These are phyloP conservation scores for Dioszegia aurantiaca DNA, from an alignment of 768 basidiomycete species.

Conservation along the genomic window DNA sequence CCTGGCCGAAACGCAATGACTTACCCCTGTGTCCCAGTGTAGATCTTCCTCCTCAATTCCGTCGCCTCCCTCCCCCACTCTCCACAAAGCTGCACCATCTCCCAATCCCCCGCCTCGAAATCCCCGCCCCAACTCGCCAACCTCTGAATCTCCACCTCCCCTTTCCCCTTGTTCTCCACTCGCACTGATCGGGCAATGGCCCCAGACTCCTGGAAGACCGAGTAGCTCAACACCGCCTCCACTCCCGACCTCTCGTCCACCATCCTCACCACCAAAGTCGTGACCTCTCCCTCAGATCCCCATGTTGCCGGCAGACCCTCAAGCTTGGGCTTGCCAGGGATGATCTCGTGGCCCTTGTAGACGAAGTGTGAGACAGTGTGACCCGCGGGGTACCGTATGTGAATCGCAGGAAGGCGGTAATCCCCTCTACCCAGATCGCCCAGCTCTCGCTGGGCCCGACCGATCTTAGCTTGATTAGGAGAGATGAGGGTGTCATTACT, in stretches of 20 bases:
- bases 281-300: constrained; percentile 14
- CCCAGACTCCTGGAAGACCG: constrained; percentile 22
- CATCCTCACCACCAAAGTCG: constrained; percentile 24
- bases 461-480: constrained; percentile 9
- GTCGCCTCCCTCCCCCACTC: constrained; percentile 33
- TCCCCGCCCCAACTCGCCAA: constrained; percentile 27
- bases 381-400: constrained; percentile 17
- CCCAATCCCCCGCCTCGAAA: constrained; percentile 21
- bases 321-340: constrained; percentile 20
- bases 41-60: constrained; percentile 16
- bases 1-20: neutral
- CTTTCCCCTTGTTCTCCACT: constrained; percentile 22
- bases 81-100: constrained; percentile 32
- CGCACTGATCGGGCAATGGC: constrained; percentile 19
- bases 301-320: constrained; percentile 30
- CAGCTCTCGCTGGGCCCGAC: constrained; percentile 16
- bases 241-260: constrained; percentile 17
- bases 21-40: constrained; percentile 34
- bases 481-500: neutral
- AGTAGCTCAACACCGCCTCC: constrained; percentile 22
- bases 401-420: constrained; percentile 29
- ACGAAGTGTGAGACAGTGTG: constrained; percentile 15
- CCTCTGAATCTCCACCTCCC: constrained; percentile 19
- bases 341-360: constrained; percentile 19
- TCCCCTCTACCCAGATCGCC: constrained; percentile 33